These are phyloP conservation scores for Discostella stelligeroides DNA, from an alignment of 108 stramenopile genomes.

Conservation along the genomic window DNA sequence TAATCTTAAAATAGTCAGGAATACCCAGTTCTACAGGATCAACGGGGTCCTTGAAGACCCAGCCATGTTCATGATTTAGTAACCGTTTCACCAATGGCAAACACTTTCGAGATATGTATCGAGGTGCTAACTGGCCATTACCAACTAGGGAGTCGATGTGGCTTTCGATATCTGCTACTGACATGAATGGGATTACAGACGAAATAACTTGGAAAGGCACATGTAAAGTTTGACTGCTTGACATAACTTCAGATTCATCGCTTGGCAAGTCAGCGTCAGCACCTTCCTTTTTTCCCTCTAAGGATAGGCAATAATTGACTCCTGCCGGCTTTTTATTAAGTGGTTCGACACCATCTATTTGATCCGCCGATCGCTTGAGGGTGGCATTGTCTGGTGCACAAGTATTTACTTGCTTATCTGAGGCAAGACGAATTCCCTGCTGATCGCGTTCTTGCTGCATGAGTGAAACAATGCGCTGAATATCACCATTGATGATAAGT, in stretches of 20 bases:
- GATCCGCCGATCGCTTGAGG: neutral
- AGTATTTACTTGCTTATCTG: no score
- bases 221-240: slow-evolving; percentile 17
- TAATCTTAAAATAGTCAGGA: slow-evolving; percentile 95
- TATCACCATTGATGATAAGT: slow-evolving; percentile 54
- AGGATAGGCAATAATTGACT: no score
- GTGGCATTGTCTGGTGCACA: no score
- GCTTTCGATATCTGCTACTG: slow-evolving; percentile 64
- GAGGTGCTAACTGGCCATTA: slow-evolving; percentile 62
- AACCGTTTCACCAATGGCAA: slow-evolving; percentile 79
- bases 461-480: slow-evolving; percentile 27
- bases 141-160: slow-evolving; percentile 80
- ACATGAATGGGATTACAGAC: slow-evolving; percentile 67
- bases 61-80: slow-evolving; percentile 80
- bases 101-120: slow-evolving; percentile 80
- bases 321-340: no score
- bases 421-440: no score
- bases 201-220: slow-evolving; percentile 19
- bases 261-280: slow-evolving; percentile 20
- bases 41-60: slow-evolving; percentile 93
- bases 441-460: slow-evolving; percentile 32
- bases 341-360: neutral
- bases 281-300: slow-evolving; percentile 24
- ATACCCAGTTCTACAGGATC: slow-evolving; percentile 93
- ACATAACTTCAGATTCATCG: no score